phyloP scores from a whole-genome alignment of 306 rosid species.

The Ziziphus jujuba region DNA sequence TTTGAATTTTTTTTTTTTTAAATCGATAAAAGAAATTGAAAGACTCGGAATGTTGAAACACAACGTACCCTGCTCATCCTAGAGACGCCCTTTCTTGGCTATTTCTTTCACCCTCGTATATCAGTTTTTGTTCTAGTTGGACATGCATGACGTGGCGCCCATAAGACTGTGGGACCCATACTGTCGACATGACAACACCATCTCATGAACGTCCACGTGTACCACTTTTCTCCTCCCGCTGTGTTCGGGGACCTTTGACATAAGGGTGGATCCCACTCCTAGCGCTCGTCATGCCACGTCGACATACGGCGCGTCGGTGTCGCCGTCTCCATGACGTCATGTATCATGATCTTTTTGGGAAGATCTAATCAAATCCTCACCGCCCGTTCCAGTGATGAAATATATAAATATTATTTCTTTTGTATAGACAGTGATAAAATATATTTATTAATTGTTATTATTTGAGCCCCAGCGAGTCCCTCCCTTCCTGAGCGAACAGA shows the following conservation, averaged over 20 bases:
- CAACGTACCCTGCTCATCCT: background rate
- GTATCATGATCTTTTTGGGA: conserved; percentile 19
- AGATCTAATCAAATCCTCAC: conserved; percentile 6
- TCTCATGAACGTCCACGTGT: conserved; percentile 33
- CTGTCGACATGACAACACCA: conserved; percentile 12
- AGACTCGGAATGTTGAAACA: background rate
- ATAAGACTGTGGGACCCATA: conserved; percentile 15
- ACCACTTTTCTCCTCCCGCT: conserved; percentile 33
- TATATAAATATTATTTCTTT: too few species aligned
- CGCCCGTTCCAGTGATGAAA: conserved; percentile 8
- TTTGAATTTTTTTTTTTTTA: background rate
- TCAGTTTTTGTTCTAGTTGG: conserved; percentile 4
- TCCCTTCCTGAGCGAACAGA: background rate
- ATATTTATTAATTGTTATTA: too few species aligned
- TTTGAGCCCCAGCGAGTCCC: too few species aligned
- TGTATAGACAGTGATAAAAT: background rate
- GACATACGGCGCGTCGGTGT: conserved; percentile 23
- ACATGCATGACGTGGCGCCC: conserved; percentile 35
- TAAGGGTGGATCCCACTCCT: conserved; percentile 21
- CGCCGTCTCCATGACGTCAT: conserved; percentile 27
- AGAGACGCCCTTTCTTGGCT: background rate
- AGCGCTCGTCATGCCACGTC: conserved; percentile 21
- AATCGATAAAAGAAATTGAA: background rate
- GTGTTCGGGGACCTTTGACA: conserved; percentile 35
- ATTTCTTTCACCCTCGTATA: background rate